phyloP scores from a whole-genome alignment of 2,329 filamentous ascomycete species.

The Botrytis byssoidea region DNA sequence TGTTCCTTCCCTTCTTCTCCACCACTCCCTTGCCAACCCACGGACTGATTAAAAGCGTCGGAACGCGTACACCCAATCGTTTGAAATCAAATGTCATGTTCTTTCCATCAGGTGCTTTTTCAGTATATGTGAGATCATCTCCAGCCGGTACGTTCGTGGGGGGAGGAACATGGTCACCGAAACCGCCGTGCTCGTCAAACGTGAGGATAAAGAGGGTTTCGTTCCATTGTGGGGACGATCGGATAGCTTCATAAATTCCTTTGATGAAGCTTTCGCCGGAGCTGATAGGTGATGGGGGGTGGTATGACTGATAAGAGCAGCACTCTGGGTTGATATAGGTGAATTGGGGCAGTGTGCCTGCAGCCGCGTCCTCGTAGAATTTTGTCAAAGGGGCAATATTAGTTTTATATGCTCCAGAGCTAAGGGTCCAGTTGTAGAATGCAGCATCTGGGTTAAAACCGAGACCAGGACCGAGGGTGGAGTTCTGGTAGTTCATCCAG shows the following conservation, averaged over 20 bases:
- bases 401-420: conserved; percentile 39
- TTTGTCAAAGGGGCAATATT: conserved; percentile 42
- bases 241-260: conserved; percentile 47
- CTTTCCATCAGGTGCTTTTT: conserved; percentile 40
- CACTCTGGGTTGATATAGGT: conserved; percentile 52
- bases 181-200: conserved; percentile 49
- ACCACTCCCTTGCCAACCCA: conserved; percentile 46
- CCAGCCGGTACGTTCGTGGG: conserved; percentile 43
- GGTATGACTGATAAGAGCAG: conserved; percentile 50
- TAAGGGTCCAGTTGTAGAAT: conserved; percentile 46
- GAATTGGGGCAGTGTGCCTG: conserved; percentile 46
- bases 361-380: conserved; percentile 47
- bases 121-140: conserved; percentile 41
- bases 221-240: conserved; percentile 47
- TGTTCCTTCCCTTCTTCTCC: conserved; percentile 42
- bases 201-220: conserved; percentile 48
- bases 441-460: conserved; percentile 46
- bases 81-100: conserved; percentile 43
- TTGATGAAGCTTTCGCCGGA: conserved; percentile 48
- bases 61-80: conserved; percentile 46
- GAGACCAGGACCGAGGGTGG: conserved; percentile 37
- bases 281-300: conserved; percentile 46
- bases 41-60: conserved; percentile 45
- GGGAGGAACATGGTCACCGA: conserved; percentile 48
- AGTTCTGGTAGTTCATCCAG: conserved; percentile 50